phyloP scores from a whole-genome alignment of 345 rosid genomes.

The Eucalyptus urophylla region DNA sequence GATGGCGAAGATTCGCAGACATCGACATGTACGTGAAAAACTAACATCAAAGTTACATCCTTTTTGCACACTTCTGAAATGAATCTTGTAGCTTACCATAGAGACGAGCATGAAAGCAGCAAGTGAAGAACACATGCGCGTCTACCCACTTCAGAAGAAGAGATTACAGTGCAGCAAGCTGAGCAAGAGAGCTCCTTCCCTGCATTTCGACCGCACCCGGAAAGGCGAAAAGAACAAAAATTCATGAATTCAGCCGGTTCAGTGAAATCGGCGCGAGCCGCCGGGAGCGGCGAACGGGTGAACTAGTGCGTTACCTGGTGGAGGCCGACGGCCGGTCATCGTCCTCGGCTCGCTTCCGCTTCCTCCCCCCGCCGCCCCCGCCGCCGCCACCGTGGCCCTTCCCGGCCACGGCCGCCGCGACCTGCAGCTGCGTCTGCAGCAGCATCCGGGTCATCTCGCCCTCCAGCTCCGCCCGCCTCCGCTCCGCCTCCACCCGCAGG shows the following conservation, averaged over 20 bases:
- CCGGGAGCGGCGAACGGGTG: neutral
- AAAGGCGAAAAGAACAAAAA: neutral
- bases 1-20: neutral
- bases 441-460: slow-evolving; percentile 40
- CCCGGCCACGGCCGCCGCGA: slow-evolving; percentile 10
- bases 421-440: slow-evolving; percentile 37
- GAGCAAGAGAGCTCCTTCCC: slow-evolving; percentile 27
- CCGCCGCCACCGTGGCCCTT: neutral
- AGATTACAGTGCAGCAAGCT: slow-evolving; percentile 27
- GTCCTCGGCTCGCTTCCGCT: slow-evolving; percentile 36
- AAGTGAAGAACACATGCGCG: neutral
- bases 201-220: neutral
- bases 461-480: slow-evolving; percentile 31
- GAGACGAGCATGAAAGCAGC: neutral
- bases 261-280: neutral
- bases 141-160: neutral
- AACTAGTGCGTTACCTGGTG: slow-evolving; percentile 1
- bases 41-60: neutral
- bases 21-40: neutral
- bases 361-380: neutral
- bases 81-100: neutral
- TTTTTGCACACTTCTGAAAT: neutral
- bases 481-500: slow-evolving; percentile 34
- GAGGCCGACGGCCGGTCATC: slow-evolving; percentile 5
- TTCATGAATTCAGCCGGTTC: neutral